Evolutionary conservation across 2,329 filamentous ascomycete genomes (phyloP), one percentile per base, ranked within the genome.

Genomic region (Verticillium klebahnii): DNA sequence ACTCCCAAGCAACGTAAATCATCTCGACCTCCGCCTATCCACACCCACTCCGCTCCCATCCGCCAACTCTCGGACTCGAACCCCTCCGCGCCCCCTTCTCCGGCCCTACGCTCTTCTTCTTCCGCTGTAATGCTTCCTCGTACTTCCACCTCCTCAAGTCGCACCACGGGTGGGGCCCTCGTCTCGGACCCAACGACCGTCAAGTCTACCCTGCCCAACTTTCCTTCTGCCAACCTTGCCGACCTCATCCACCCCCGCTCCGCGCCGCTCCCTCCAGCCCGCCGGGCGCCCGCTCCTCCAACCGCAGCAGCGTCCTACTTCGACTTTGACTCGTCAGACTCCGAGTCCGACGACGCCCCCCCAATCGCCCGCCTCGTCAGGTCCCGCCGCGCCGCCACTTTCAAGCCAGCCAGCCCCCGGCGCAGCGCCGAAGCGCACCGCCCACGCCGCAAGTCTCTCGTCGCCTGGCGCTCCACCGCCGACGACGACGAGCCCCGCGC

Each of bases 261-360:
- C 25, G 63, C 64, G 2, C 64, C 64, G 2, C 56, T 57, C 1
- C 64, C 64, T 4, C 63, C 64, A 5, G 19, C 23, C 60, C 56
- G 45, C 45, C 45, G 45, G 7, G 19, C 31, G 19, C 36, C 34
- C 63, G 58, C 25, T 17, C 29, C n/a, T 14, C 40, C 58, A 32
- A 23, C 23, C 23, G 9, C 23, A 7, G 5, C 29, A 31, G 63
- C 65, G 36, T 65, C 63, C 34, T 64, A 63, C 56, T 66, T 66
- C 60, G 61, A 66, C 58, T 66, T 66, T 25, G 64, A 66, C 56
- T 66, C 64, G 15, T 50, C 54, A 32, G 64, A 66, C 52, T 64
- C 64, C 8, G 64, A 65, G 12, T 61, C 61, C 15, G 64, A 66
- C 5, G 59, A 58, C n/a, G 61, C 34, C 29, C 29, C 39, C n/a